Evolutionary conservation across 306 rosid species (phyloP).

Genomic region (Dryas drummondii): DNA sequence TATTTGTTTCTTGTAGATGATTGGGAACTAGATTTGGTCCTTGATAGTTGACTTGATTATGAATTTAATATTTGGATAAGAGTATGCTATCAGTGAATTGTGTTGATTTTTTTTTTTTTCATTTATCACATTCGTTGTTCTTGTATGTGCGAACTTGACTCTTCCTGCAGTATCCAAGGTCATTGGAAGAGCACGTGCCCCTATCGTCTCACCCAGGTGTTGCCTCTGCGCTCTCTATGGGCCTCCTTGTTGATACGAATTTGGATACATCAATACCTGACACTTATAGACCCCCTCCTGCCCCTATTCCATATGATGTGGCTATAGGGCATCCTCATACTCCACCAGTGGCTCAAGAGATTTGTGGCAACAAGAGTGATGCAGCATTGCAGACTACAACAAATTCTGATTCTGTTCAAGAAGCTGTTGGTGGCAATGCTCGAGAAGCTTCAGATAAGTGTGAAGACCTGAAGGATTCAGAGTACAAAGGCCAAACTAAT

Average conservation of each 20-base stretch:
- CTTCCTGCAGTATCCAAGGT: conserved; percentile 69
- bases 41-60: neutral
- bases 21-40: neutral
- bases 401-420: conserved; percentile 61
- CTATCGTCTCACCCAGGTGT: conserved; percentile 63
- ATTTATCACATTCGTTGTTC: conserved; percentile 5
- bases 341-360: conserved; percentile 57
- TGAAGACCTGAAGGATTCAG: conserved; percentile 58
- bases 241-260: conserved; percentile 83
- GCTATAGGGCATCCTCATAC: conserved; percentile 50
- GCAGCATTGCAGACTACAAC: conserved; percentile 45
- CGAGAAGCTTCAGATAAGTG: conserved; percentile 46
- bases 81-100: neutral
- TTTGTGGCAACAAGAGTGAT: conserved; percentile 48
- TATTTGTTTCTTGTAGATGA: neutral
- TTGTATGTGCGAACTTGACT: conserved; percentile 17
- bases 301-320: conserved; percentile 75
- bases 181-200: conserved; percentile 78
- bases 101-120: neutral
- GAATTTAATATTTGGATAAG: neutral
- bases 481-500: conserved; percentile 47
- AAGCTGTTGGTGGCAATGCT: conserved; percentile 40
- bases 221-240: conserved; percentile 51
- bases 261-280: conserved; percentile 87
- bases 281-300: conserved; percentile 84